phyloP scores from a whole-genome alignment of 169 alveolate species.

The Plasmodium relictum region DNA sequence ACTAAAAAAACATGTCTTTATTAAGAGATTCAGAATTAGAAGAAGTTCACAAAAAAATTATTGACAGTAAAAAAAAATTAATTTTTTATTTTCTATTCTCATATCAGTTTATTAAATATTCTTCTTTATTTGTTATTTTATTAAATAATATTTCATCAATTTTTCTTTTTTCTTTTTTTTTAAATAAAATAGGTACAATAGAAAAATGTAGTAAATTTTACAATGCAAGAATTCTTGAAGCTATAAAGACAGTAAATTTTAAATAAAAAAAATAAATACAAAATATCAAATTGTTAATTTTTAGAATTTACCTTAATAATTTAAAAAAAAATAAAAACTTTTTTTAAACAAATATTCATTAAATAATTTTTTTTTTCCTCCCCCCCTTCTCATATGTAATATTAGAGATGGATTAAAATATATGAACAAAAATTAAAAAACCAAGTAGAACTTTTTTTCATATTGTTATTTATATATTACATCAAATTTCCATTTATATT shows the following conservation, averaged over 20 bases:
- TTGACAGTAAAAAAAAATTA: constrained; percentile 40
- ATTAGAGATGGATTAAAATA: constrained; percentile 45
- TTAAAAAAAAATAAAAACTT: neutral
- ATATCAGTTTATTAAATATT: too few species aligned
- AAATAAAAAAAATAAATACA: neutral
- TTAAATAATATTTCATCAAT: too few species aligned
- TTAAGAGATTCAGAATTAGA: constrained; percentile 40
- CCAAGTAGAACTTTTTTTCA: neutral
- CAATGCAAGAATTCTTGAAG: constrained; percentile 51
- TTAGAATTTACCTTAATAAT: too few species aligned
- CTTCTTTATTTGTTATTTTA: too few species aligned
- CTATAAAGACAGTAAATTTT: constrained; percentile 15
- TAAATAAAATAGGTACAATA: constrained; percentile 13
- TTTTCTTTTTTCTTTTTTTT: neutral
- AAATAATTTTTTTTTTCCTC: neutral
- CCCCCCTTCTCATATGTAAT: neutral
- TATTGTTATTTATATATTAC: too few species aligned
- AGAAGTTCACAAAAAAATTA: constrained; percentile 51
- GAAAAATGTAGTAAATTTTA: constrained; percentile 59
- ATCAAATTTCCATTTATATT: too few species aligned
- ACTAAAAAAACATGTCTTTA: constrained; percentile 49
- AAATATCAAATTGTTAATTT: too few species aligned
- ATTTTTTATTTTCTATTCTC: too few species aligned
- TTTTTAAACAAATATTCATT: neutral
- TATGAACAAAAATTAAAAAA: constrained; percentile 35